Conservation (phyloP, 2,329 filamentous ascomycete genomes). For the Macrophomina tecta region DNA sequence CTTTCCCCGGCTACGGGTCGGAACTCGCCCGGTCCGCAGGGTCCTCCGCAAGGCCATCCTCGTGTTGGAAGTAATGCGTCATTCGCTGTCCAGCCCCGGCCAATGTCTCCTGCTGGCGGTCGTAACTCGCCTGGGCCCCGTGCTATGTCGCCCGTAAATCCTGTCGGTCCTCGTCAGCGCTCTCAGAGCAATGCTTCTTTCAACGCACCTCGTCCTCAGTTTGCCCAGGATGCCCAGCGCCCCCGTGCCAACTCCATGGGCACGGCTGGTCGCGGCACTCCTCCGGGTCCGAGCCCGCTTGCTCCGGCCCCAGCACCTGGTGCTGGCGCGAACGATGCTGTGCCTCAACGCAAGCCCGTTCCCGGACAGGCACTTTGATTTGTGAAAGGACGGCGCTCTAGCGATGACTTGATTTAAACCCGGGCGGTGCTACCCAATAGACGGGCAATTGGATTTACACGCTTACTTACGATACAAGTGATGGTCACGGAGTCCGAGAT, state of each 20-base stretch:
- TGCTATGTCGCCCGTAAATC: constrained; percentile 48
- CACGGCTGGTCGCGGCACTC: constrained; percentile 34
- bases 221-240: constrained; percentile 32
- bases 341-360: constrained; percentile 54
- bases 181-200: constrained; percentile 48
- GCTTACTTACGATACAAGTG: constrained; percentile 18
- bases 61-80: constrained; percentile 48
- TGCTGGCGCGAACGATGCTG: constrained; percentile 27
- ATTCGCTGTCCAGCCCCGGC: constrained; percentile 37
- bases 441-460: constrained; percentile 15
- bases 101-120: constrained; percentile 51
- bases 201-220: constrained; percentile 29
- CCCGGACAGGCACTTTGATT: constrained; percentile 53
- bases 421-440: constrained; percentile 11
- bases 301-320: constrained; percentile 37
- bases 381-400: not conserved
- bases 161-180: constrained; percentile 36
- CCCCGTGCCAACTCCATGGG: constrained; percentile 44
- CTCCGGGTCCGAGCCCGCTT: constrained; percentile 46
- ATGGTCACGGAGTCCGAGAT: constrained; percentile 25
- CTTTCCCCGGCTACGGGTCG: constrained; percentile 49
- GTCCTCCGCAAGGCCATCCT: constrained; percentile 28
- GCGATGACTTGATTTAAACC: constrained; percentile 1
- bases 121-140: constrained; percentile 56
- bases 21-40: constrained; percentile 48